Conservation (phyloP, 75 land plant genomes). For the Picea sitchensis region DNA sequence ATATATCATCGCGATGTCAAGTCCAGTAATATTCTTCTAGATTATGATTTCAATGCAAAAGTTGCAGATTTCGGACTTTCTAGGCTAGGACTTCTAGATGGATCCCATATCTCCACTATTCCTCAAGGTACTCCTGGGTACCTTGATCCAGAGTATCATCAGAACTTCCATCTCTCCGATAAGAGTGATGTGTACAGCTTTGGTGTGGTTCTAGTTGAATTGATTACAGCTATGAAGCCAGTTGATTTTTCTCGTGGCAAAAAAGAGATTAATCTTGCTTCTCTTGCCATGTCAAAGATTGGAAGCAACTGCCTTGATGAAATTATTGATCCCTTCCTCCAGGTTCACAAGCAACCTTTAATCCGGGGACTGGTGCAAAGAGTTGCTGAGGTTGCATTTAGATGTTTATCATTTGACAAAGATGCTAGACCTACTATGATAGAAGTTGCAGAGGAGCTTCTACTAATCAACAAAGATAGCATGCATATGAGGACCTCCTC, state of each 20-base stretch:
- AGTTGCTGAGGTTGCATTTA: slow-evolving; percentile 40
- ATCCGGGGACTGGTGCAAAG: slow-evolving; percentile 20
- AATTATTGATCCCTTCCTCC: slow-evolving; percentile 32
- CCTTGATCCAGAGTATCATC: slow-evolving; percentile 44
- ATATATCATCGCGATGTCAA: slow-evolving; percentile 41
- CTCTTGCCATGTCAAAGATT: slow-evolving; percentile 29
- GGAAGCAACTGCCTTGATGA: slow-evolving; percentile 20
- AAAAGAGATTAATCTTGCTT: slow-evolving; percentile 28
- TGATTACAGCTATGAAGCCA: slow-evolving; percentile 40
- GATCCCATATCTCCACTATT: slow-evolving; percentile 34
- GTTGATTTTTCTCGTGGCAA: slow-evolving; percentile 35
- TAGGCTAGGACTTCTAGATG: slow-evolving; percentile 20
- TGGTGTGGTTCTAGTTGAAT: slow-evolving; percentile 40
- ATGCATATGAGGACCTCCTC: slow-evolving; percentile 3
- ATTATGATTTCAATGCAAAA: slow-evolving; percentile 27
- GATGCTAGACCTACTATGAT: slow-evolving; percentile 38
- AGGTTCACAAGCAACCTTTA: slow-evolving; percentile 5
- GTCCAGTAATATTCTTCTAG: slow-evolving; percentile 43
- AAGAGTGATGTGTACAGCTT: slow-evolving; percentile 50
- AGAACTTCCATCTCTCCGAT: slow-evolving; percentile 32
- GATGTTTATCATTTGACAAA: slow-evolving; percentile 28
- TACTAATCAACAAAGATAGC: slow-evolving; percentile 11
- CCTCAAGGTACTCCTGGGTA: slow-evolving; percentile 49
- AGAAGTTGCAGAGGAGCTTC: slow-evolving; percentile 28
- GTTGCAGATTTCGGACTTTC: slow-evolving; percentile 44